A percentile compares a stretch with the other conserved stretches of the same genome.
phyloP scores from a whole-genome alignment of 345 rosid genomes.

The Geranium brycei region DNA sequence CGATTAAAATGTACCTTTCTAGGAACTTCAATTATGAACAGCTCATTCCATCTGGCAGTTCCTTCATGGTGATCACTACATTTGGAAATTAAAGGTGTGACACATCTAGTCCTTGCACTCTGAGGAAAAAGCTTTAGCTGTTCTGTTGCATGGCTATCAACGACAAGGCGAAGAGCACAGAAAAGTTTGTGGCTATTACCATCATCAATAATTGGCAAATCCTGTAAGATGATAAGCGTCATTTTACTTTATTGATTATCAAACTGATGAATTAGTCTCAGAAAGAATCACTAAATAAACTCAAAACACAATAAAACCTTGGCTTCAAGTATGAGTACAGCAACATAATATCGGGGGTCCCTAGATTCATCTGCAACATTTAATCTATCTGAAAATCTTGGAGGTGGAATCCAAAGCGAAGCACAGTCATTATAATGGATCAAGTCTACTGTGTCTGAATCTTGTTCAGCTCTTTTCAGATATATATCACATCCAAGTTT shows the following conservation, averaged over 20 bases:
- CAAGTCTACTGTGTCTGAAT: constrained; percentile 38
- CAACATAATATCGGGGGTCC: constrained; percentile 62
- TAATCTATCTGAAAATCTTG: constrained; percentile 77
- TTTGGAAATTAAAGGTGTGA: constrained; percentile 49
- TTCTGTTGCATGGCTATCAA: constrained; percentile 66
- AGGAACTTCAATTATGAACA: constrained; percentile 93
- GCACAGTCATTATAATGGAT: constrained; percentile 44
- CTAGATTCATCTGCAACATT: constrained; percentile 68
- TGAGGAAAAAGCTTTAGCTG: constrained; percentile 89
- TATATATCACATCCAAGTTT: constrained; percentile 75
- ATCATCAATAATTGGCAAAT: constrained; percentile 64
- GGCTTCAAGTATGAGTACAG: constrained; percentile 73
- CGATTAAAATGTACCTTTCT: constrained; percentile 34
- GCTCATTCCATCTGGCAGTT: constrained; percentile 81
- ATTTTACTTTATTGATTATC: constrained; percentile 2
- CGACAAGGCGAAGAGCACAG: constrained; percentile 80
- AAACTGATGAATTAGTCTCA: background rate
- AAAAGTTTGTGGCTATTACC: constrained; percentile 86
- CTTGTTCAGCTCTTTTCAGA: constrained; percentile 63
- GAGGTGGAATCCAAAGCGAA: constrained; percentile 88
- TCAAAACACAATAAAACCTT: constrained; percentile 36
- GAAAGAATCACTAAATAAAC: constrained; percentile 1
- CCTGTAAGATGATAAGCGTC: constrained; percentile 36
- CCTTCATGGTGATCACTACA: constrained; percentile 29
- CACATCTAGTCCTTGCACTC: constrained; percentile 97